These are phyloP conservation scores for Ascochyta lentis DNA, from an alignment of 2,329 filamentous ascomycete genomes.

Conservation along the genomic window DNA sequence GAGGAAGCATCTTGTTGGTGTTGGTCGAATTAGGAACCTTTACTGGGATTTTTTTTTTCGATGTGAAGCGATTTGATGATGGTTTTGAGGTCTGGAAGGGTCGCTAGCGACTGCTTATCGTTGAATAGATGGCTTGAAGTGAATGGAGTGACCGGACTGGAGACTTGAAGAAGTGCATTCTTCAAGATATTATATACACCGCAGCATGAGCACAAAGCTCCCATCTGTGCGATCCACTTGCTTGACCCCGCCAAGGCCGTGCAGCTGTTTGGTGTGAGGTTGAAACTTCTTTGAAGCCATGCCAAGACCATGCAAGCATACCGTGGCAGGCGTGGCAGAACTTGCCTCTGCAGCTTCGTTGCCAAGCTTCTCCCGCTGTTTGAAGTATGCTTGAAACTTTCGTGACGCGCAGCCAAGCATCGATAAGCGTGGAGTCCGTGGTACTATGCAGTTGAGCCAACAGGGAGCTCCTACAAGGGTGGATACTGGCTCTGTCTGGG, in stretches of 20 bases:
- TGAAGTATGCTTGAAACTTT: conserved; percentile 45
- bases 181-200: conserved; percentile 37
- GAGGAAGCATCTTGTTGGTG: conserved; percentile 46
- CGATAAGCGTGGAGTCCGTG: conserved; percentile 27
- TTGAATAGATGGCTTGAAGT: conserved; percentile 40
- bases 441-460: conserved; percentile 19
- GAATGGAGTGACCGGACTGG: conserved; percentile 49
- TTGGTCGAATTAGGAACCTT: conserved; percentile 12
- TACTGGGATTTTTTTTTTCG: conserved; percentile 3
- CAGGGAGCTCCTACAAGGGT: conserved; percentile 17
- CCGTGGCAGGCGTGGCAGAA: conserved; percentile 33
- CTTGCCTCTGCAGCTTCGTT: conserved; percentile 15
- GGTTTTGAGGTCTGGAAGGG: conserved; percentile 28
- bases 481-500: conserved; percentile 28
- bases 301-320: conserved; percentile 42
- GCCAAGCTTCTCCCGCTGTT: conserved; percentile 41
- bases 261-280: conserved; percentile 41
- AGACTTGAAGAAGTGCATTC: conserved; percentile 39
- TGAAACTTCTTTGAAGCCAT: conserved; percentile 50
- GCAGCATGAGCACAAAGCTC: conserved; percentile 13
- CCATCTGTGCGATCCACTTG: conserved; percentile 18
- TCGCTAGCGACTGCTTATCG: conserved; percentile 42
- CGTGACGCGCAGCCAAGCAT: conserved; percentile 43
- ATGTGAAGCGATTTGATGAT: conserved; percentile 30
- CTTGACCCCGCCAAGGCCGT: conserved; percentile 39